A percentile compares a stretch with the other conserved stretches of the same genome.
Evolutionary conservation across 2,329 filamentous ascomycete genomes (phyloP).

Genomic region (Talaromyces sp.): DNA sequence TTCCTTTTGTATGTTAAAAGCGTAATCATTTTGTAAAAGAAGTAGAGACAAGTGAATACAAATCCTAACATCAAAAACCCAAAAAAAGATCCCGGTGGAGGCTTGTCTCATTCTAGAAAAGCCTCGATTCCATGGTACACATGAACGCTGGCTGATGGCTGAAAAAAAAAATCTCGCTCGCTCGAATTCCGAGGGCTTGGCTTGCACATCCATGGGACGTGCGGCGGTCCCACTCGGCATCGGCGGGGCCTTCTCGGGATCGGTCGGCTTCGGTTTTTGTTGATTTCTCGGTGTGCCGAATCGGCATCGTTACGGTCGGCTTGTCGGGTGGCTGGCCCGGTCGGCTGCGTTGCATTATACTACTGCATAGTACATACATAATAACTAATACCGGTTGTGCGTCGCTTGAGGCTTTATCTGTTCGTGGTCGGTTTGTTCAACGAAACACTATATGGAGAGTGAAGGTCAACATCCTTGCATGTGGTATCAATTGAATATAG

Average conservation of each 20-base stretch:
- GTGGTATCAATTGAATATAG: too few species aligned
- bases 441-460: too few species aligned
- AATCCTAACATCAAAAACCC: not conserved
- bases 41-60: not conserved
- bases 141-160: not conserved
- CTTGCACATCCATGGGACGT: not conserved
- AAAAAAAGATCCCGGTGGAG: not conserved
- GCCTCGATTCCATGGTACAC: not conserved
- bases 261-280: not conserved
- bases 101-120: conserved; percentile 1
- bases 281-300: not conserved
- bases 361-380: too few species aligned
- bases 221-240: not conserved
- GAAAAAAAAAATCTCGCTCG: not conserved
- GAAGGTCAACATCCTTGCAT: too few species aligned
- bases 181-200: not conserved
- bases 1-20: too few species aligned
- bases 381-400: too few species aligned
- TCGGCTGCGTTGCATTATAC: too few species aligned
- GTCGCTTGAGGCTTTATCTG: too few species aligned
- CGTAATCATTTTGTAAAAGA: too few species aligned
- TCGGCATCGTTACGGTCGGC: not conserved
- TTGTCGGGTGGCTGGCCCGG: not conserved
- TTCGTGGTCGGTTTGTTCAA: too few species aligned
- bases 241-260: not conserved